These are phyloP conservation scores for Lactarius tabidus DNA, from an alignment of 768 basidiomycete species.

Conservation along the genomic window DNA sequence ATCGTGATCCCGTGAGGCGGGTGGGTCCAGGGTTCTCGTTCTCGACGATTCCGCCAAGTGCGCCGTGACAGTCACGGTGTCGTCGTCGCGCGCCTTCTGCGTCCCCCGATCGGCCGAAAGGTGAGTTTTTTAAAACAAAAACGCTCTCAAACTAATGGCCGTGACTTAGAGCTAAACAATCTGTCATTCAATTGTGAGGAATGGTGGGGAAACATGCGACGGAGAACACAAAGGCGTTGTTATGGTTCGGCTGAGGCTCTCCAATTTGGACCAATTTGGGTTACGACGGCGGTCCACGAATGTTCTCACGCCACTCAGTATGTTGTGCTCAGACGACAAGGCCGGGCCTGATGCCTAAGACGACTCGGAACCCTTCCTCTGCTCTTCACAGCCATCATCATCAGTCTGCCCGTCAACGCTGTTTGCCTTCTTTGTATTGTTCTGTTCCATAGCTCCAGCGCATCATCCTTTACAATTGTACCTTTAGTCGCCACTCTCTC, in stretches of 20 bases:
- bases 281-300: conserved; percentile 8
- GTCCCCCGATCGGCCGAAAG: neutral
- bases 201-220: neutral
- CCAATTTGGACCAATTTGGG: conserved; percentile 17
- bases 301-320: conserved; percentile 19
- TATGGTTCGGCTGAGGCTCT: conserved; percentile 4
- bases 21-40: neutral
- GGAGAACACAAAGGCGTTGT: conserved; percentile 9
- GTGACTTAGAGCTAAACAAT: neutral
- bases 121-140: neutral
- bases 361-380: neutral
- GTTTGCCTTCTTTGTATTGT: conserved; percentile 15
- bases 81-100: neutral
- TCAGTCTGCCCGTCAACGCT: neutral
- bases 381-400: neutral
- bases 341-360: neutral
- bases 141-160: neutral
- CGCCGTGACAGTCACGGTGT: neutral
- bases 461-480: neutral
- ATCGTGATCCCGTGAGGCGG: neutral
- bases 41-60: neutral
- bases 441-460: neutral
- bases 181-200: neutral
- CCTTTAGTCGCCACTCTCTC: neutral
- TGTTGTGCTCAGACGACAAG: conserved; percentile 16